phyloP scores from a whole-genome alignment of 1,284 basidiomycete genomes.

The Marasmius fiardii region DNA sequence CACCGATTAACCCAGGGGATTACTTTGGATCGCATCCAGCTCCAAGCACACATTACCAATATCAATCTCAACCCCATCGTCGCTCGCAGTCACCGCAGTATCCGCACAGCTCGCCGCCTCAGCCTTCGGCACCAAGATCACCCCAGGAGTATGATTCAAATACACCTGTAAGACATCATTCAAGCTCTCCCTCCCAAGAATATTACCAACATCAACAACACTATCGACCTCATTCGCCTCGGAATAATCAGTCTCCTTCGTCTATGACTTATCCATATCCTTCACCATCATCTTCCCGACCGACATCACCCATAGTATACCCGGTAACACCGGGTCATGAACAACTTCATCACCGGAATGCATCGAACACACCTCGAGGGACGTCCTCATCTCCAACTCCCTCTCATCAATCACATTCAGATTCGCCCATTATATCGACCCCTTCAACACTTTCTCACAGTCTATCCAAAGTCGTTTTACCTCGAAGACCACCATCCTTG shows the following conservation, averaged over 20 bases:
- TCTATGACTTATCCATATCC: neutral
- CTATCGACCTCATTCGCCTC: neutral
- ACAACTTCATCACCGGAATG: neutral
- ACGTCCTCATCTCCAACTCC: slow-evolving; percentile 1
- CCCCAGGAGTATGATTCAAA: neutral
- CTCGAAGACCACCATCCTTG: slow-evolving; percentile 21
- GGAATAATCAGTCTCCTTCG: neutral
- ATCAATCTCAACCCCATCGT: neutral
- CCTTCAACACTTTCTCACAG: neutral
- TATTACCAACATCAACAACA: neutral
- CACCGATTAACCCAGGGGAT: neutral
- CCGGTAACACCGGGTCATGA: neutral
- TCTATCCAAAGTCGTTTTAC: slow-evolving; percentile 1
- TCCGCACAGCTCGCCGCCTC: neutral
- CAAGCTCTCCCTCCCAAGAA: neutral
- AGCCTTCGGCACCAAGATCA: neutral
- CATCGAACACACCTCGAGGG: neutral
- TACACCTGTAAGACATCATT: neutral
- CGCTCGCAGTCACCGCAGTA: neutral
- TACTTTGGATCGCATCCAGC: neutral
- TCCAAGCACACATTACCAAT: neutral
- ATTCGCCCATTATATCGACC: no score
- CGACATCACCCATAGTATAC: neutral
- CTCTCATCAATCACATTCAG: slow-evolving; percentile 1
- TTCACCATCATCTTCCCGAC: slow-evolving; percentile 2